phyloP scores from a whole-genome alignment of 2,329 filamentous ascomycete genomes.

The Fonsecaea pugnacius region DNA sequence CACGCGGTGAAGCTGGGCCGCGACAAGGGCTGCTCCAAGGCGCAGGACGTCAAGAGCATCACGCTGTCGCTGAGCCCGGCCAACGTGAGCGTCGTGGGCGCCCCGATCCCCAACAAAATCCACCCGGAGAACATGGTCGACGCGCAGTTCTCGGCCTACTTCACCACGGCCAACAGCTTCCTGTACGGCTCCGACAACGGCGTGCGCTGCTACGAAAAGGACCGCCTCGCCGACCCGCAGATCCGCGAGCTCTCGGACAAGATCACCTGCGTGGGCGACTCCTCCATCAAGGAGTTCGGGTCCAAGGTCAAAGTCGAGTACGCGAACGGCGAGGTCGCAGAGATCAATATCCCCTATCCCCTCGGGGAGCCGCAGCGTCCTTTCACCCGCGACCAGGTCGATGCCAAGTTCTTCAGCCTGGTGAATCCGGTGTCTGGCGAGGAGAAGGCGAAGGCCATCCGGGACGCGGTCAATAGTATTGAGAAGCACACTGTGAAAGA shows the following conservation, averaged over 20 bases:
- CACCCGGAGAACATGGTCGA: slow-evolving; percentile 44
- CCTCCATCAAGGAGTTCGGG: slow-evolving; percentile 26
- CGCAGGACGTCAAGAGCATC: slow-evolving; percentile 25
- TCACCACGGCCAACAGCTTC: slow-evolving; percentile 40
- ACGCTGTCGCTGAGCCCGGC: slow-evolving; percentile 27
- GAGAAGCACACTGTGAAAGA: slow-evolving; percentile 29
- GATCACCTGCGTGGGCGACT: slow-evolving; percentile 31
- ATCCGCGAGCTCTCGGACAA: slow-evolving; percentile 30
- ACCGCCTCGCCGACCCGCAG: slow-evolving; percentile 25
- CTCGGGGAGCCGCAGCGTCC: slow-evolving; percentile 35
- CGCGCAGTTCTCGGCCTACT: slow-evolving; percentile 45
- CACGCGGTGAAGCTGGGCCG: slow-evolving; percentile 27
- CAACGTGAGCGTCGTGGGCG: slow-evolving; percentile 40
- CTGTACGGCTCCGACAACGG: slow-evolving; percentile 31
- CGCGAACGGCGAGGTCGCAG: slow-evolving; percentile 23
- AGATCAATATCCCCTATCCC: slow-evolving; percentile 32
- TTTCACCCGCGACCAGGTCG: slow-evolving; percentile 33
- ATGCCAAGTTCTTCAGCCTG: slow-evolving; percentile 34
- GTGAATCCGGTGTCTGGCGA: slow-evolving; percentile 28
- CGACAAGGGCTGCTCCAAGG: slow-evolving; percentile 8
- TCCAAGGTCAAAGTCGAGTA: slow-evolving; percentile 31
- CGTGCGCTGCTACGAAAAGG: slow-evolving; percentile 26
- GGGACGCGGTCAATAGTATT: slow-evolving; percentile 37
- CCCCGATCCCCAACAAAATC: slow-evolving; percentile 43
- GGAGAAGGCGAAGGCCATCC: slow-evolving; percentile 17